Conservation (phyloP, 208 protist species). For the Acanthamoeba rhysodes region DNA sequence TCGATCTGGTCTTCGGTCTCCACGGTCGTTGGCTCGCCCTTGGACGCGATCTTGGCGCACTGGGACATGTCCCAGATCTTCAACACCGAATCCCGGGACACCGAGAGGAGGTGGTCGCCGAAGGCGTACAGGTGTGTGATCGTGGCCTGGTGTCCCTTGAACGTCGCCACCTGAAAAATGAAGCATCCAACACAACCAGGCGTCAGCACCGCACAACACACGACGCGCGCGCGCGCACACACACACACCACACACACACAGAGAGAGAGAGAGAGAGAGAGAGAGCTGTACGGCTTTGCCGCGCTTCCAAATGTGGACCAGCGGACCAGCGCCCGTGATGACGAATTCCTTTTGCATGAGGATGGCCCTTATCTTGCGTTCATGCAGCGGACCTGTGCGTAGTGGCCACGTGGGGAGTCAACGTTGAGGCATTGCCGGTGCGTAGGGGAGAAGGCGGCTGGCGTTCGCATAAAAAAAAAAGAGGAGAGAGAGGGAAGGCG, state of each 20-base stretch:
- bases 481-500: not conserved
- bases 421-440: not conserved
- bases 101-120: constrained; percentile 25
- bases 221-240: not conserved
- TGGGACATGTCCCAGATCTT: constrained; percentile 67
- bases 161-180: not conserved
- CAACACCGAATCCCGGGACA: not conserved
- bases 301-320: constrained; percentile 55
- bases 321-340: not conserved
- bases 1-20: constrained; percentile 3
- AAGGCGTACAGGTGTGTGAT: constrained; percentile 39
- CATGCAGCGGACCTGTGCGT: not conserved
- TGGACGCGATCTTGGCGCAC: not conserved
- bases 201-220: not conserved
- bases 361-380: constrained; percentile 23
- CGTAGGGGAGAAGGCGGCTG: no score
- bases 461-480: no score
- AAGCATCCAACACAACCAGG: not conserved
- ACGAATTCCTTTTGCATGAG: constrained; percentile 41
- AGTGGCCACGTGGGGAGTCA: not conserved
- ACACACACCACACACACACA: not conserved
- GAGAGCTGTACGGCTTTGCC: not conserved
- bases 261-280: not conserved
- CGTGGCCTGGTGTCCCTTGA: constrained; percentile 1
- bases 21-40: not conserved